Conservation (phyloP, 495 filamentous ascomycete genomes). For the Penicillium antarcticum region DNA sequence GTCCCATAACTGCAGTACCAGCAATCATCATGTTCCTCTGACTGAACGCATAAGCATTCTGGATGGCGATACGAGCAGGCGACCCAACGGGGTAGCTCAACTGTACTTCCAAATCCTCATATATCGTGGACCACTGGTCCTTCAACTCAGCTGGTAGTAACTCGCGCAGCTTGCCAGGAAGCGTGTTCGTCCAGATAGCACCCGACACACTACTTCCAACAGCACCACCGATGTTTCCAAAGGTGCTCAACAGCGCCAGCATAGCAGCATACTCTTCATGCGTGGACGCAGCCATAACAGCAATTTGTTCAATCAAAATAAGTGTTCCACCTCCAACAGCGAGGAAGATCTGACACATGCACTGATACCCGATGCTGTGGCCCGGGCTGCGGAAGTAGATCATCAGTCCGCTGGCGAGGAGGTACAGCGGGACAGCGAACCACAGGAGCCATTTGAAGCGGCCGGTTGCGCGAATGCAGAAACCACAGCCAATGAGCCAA, state of each 20-base stretch:
- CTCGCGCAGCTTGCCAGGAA: conserved; percentile 51
- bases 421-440: conserved; percentile 58
- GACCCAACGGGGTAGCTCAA: conserved; percentile 50
- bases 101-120: conserved; percentile 29
- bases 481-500: conserved; percentile 47
- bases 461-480: conserved; percentile 51
- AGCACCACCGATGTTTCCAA: conserved; percentile 59
- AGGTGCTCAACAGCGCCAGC: conserved; percentile 45
- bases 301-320: conserved; percentile 64
- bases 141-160: conserved; percentile 50
- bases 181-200: conserved; percentile 48
- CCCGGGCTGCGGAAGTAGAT: conserved; percentile 61
- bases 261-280: conserved; percentile 51
- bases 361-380: conserved; percentile 57
- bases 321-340: conserved; percentile 60
- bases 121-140: conserved; percentile 13
- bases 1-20: conserved; percentile 40
- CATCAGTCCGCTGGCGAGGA: conserved; percentile 59
- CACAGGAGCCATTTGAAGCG: conserved; percentile 50
- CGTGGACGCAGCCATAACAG: conserved; percentile 64
- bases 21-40: conserved; percentile 56
- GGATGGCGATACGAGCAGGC: conserved; percentile 54
- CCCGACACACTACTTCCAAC: conserved; percentile 56
- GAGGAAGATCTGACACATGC: conserved; percentile 76
- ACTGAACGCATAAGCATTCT: conserved; percentile 51